Evolutionary conservation across 306 rosid species (phyloP).

Genomic region (Sindora glabra): DNA sequence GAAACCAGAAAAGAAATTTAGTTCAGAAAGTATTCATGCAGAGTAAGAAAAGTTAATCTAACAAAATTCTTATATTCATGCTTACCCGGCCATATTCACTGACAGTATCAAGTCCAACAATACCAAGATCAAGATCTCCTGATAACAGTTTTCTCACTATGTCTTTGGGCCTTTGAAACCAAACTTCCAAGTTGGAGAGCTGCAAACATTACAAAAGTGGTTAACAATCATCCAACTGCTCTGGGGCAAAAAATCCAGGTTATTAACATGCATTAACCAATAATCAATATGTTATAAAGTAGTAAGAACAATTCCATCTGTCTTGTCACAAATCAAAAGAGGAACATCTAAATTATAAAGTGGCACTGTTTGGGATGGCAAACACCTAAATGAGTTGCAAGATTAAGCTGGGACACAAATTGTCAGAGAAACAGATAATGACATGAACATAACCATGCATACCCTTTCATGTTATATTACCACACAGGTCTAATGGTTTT

Average conservation of each 20-base stretch:
- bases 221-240: background rate
- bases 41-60: background rate
- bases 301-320: no score
- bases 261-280: background rate
- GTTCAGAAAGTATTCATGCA: background rate
- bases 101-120: constrained; percentile 77
- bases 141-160: constrained; percentile 72
- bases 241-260: background rate
- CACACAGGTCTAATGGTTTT: no score
- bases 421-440: background rate
- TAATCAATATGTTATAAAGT: background rate
- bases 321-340: no score
- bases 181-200: constrained; percentile 76
- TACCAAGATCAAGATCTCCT: constrained; percentile 91
- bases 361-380: background rate
- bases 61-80: background rate
- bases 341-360: no score
- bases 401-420: background rate
- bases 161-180: constrained; percentile 92
- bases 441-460: background rate
- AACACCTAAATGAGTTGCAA: background rate
- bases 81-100: constrained; percentile 70
- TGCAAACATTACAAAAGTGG: constrained; percentile 21
- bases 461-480: background rate
- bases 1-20: background rate